Percentiles rank a stretch among this genome's conserved stretches.
Conservation (phyloP, 768 basidiomycete species). For the Suillus americanus region DNA sequence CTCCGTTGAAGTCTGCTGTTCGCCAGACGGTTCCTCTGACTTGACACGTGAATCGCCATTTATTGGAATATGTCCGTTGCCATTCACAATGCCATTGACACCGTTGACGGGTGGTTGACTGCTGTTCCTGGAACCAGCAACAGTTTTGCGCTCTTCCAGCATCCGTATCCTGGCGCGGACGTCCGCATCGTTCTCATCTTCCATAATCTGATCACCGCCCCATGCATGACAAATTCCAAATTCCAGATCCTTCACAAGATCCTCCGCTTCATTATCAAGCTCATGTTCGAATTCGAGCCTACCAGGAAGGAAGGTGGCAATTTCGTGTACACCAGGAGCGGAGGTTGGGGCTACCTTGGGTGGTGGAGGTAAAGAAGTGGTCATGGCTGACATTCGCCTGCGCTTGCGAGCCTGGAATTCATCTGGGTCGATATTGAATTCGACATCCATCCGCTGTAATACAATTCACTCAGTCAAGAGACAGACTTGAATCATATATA, state of each 20-base stretch:
- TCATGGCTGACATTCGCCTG: constrained; percentile 81
- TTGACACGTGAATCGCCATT: constrained; percentile 39
- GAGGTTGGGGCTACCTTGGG: constrained; percentile 83
- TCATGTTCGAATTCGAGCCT: constrained; percentile 99
- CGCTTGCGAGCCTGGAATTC: constrained; percentile 91
- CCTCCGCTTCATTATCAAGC: constrained; percentile 95
- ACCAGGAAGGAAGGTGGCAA: constrained; percentile 91
- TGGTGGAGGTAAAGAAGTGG: constrained; percentile 49
- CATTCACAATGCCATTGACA: constrained; percentile 32
- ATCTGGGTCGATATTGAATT: constrained; percentile 73
- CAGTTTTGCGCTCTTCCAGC: constrained; percentile 38
- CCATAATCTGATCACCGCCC: constrained; percentile 78
- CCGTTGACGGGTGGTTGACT: constrained; percentile 27
- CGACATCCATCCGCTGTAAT: constrained; percentile 43
- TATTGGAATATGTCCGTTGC: constrained; percentile 36
- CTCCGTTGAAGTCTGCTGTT: constrained; percentile 38
- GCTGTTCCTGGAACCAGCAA: constrained; percentile 16
- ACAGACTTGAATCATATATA: constrained; percentile 2
- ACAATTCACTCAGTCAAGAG: constrained; percentile 14
- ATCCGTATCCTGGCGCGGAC: constrained; percentile 52
- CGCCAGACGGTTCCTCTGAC: constrained; percentile 48
- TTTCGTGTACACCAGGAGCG: constrained; percentile 88
- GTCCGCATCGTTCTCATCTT: constrained; percentile 77
- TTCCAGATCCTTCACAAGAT: constrained; percentile 92
- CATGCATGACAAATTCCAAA: constrained; percentile 87